A percentile compares a stretch with the other conserved stretches of the same genome.
phyloP scores from a whole-genome alignment of 257 asterid genomes.

The Echites panduratus region DNA sequence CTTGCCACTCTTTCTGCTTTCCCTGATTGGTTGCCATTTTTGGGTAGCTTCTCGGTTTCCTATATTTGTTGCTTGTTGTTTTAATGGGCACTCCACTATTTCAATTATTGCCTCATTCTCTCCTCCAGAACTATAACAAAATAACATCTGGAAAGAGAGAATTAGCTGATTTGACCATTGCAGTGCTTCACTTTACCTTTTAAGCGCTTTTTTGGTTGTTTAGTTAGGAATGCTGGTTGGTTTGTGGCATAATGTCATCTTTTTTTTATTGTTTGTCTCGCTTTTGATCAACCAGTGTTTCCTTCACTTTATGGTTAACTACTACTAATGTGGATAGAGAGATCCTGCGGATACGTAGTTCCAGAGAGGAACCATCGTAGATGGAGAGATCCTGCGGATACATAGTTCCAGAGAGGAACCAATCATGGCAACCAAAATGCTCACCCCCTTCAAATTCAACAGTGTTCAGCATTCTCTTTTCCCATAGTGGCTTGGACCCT shows the following conservation, averaged over 20 bases:
- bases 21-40: conserved; percentile 3
- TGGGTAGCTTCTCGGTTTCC: conserved; percentile 5
- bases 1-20: background rate
- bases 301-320: background rate
- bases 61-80: conserved; percentile 22
- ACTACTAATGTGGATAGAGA: conserved; percentile 13
- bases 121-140: conserved; percentile 7
- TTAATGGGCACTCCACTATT: conserved; percentile 18
- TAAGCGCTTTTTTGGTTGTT: conserved; percentile 1
- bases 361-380: conserved; percentile 1
- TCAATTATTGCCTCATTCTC: conserved; percentile 14
- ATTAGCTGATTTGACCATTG: conserved; percentile 12
- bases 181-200: conserved; percentile 6
- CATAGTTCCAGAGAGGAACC: background rate
- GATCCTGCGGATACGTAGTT: conserved; percentile 8
- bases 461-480: background rate
- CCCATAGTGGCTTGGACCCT: conserved; percentile 14
- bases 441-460: background rate
- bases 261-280: background rate
- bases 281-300: background rate
- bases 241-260: conserved; percentile 1
- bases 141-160: conserved; percentile 26
- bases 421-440: background rate
- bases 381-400: conserved; percentile 7
- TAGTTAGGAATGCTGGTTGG: conserved; percentile 10